Evolutionary conservation across 1,284 basidiomycete species (phyloP).

Genomic region (Cutaneotrichosporon dermatis): DNA sequence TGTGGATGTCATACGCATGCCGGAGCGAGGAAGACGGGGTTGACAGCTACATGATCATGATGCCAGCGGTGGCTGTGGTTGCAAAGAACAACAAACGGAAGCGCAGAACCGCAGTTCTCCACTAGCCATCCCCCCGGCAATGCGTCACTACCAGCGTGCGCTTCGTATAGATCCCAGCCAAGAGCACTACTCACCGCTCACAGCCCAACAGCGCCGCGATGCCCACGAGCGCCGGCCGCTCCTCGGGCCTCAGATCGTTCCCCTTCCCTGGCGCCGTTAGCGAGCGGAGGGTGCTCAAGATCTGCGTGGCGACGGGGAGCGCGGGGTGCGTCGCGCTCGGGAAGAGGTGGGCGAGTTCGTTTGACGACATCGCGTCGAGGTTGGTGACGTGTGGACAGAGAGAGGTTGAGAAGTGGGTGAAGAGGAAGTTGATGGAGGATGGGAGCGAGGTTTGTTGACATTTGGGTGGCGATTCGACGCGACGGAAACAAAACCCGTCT

Average conservation of each 20-base stretch:
- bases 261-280: slow-evolving; percentile 40
- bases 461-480: slow-evolving; percentile 4
- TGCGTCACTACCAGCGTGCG: too few species aligned
- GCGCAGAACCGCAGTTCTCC: too few species aligned
- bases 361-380: slow-evolving; percentile 28
- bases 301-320: slow-evolving; percentile 34
- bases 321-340: slow-evolving; percentile 41
- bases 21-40: too few species aligned
- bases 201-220: slow-evolving; percentile 44
- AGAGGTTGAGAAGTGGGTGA: neutral
- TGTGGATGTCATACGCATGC: too few species aligned
- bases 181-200: slow-evolving; percentile 46
- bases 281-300: slow-evolving; percentile 38
- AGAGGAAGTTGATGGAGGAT: too few species aligned
- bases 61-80: too few species aligned
- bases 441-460: neutral
- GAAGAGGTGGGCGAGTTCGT: slow-evolving; percentile 41
- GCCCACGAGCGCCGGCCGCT: slow-evolving; percentile 42
- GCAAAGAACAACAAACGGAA: neutral
- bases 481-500: neutral
- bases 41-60: too few species aligned
- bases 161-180: too few species aligned
- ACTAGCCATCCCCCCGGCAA: too few species aligned
- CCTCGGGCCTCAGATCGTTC: slow-evolving; percentile 36
- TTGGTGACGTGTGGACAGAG: neutral